Evolutionary conservation across 306 rosid species (phyloP), one percentile per base, ranked within the genome.

Genomic region (Begonia loranthoides): DNA sequence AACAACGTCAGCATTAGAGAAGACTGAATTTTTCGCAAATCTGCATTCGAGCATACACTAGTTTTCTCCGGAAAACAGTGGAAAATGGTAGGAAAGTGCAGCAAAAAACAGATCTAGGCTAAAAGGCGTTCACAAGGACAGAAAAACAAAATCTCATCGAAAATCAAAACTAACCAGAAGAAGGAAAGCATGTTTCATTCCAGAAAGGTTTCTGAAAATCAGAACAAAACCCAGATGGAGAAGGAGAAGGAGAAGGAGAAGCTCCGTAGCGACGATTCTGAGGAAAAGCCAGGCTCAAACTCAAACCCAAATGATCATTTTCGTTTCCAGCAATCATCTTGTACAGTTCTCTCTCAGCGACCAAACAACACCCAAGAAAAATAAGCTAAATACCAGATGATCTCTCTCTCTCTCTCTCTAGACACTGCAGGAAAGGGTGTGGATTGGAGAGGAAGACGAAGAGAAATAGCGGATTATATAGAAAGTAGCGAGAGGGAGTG

Each of bases 211-310:
- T 82, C 12, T 56, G 80, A 24, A 58, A 17, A 12, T 54, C 54
- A 57, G 54, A 61, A 49, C 49, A 62, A 9, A 22, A 51, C 9
- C 75, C 44, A 56, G 74, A 24, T 52, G 72, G 45, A 15, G 15
- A 10, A 40, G 46, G 61, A 47, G 61, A 49, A 41, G 63, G 61
- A 36, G 61, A 61, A 45, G 70, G 3, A 19, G 36, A 28, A 28
- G 36, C 9, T 28, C 9, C 36, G 36, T 3, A 4, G 6, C 8
- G 9, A 28, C 36, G 33, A 16, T 52, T 75, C 19, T 75, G 71
- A 59, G 90, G 71, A 40, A 73, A 74, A 59, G 54, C 73, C 70
- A 90, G 72, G 68, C 96, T 84, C 0, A 92, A 75, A 69, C 82
- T 80, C 67, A 92, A 56, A 15, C 94, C 88, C 57, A 92, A 75